These are phyloP conservation scores for Pythium periplocum DNA, from an alignment of 352 stramenopile genomes.

Conservation along the genomic window DNA sequence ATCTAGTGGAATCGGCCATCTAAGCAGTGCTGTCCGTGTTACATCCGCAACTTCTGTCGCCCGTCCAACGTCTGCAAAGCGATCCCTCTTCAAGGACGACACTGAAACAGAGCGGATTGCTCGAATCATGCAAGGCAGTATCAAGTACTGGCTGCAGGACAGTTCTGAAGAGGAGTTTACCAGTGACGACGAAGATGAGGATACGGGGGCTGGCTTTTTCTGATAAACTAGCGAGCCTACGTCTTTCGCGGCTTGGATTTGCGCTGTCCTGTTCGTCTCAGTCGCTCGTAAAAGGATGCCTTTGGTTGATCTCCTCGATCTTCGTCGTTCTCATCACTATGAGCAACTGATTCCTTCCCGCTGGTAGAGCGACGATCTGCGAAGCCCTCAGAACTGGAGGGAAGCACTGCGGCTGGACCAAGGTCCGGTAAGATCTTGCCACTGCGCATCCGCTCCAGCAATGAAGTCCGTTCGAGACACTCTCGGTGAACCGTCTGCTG, in stretches of 20 bases:
- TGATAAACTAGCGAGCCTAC: conserved; percentile 17
- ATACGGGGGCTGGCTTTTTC: conserved; percentile 14
- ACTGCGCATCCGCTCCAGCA: conserved; percentile 68
- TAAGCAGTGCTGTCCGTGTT: too few relatives aligned
- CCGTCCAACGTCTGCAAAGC: not conserved
- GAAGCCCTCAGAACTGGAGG: too few relatives aligned
- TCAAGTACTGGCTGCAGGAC: conserved; percentile 56
- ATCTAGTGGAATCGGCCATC: not conserved
- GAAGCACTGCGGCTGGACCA: conserved; percentile 1
- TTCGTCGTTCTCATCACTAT: conserved; percentile 20
- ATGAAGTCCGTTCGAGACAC: conserved; percentile 72
- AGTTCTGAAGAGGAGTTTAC: conserved; percentile 9
- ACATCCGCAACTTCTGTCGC: too few relatives aligned
- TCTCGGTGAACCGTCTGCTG: conserved; percentile 81
- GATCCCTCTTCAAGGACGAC: conserved; percentile 25
- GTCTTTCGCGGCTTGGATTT: conserved; percentile 42
- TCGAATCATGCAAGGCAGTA: conserved; percentile 69
- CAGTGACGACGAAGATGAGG: conserved; percentile 6
- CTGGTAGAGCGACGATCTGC: conserved; percentile 4
- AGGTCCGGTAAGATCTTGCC: conserved; percentile 63
- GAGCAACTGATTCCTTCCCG: conserved; percentile 3
- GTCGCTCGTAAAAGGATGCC: conserved; percentile 77
- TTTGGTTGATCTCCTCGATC: conserved; percentile 23
- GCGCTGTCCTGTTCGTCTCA: conserved; percentile 48
- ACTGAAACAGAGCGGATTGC: conserved; percentile 77